A percentile compares a stretch with the other conserved stretches of the same genome.
Conservation (phyloP, 1,139 yeast species). For the Pneumocystis jirovecii region DNA sequence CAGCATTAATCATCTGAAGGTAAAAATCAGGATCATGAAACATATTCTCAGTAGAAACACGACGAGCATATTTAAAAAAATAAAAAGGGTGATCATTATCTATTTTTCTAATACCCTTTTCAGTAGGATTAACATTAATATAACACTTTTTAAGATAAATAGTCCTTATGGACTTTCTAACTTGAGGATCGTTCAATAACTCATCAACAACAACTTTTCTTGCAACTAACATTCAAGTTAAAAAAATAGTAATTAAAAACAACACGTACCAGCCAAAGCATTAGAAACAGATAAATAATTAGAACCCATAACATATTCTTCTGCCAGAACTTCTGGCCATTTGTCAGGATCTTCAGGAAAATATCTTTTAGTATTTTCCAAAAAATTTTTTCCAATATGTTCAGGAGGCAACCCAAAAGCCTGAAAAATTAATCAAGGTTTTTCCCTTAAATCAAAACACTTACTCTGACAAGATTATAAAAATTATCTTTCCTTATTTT, state of each 20-base stretch:
- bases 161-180: constrained; percentile 62
- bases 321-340: constrained; percentile 51
- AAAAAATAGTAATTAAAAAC: background rate
- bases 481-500: constrained; percentile 55
- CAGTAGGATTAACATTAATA: constrained; percentile 64
- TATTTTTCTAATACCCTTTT: constrained; percentile 71
- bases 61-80: constrained; percentile 80
- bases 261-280: constrained; percentile 33
- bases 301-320: constrained; percentile 30
- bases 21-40: constrained; percentile 63
- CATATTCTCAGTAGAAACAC: constrained; percentile 62
- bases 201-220: constrained; percentile 67
- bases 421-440: constrained; percentile 14
- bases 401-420: constrained; percentile 67
- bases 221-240: constrained; percentile 34
- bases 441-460: background rate
- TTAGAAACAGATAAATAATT: constrained; percentile 28
- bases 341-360: constrained; percentile 52
- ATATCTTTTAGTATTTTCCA: constrained; percentile 56
- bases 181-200: constrained; percentile 63
- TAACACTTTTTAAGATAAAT: constrained; percentile 48
- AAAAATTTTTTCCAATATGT: constrained; percentile 71
- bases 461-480: constrained; percentile 41
- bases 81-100: constrained; percentile 70
- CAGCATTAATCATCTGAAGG: constrained; percentile 85